These are phyloP conservation scores for Rhizomucor miehei DNA, from an alignment of 371 early-diverging fungal genomes.

Conservation along the genomic window DNA sequence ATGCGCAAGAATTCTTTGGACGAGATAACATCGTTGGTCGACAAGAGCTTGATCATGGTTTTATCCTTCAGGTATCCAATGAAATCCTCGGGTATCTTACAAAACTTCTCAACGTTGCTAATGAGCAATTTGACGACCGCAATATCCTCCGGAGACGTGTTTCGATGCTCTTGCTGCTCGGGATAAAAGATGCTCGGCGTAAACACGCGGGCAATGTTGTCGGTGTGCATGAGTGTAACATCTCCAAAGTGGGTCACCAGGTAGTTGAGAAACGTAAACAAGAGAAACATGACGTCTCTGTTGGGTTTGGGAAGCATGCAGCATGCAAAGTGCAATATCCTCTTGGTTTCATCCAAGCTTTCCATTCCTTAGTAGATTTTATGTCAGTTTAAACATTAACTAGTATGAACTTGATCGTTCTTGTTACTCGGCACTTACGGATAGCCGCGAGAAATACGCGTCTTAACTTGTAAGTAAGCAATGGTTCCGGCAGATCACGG, in stretches of 20 bases:
- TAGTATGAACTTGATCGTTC: background rate
- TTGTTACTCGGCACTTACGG: conserved; percentile 31
- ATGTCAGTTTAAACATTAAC: background rate
- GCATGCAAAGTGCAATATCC: conserved; percentile 72
- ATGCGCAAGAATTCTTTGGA: too few relatives aligned
- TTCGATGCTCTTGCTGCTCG: too few relatives aligned
- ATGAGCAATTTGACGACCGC: background rate
- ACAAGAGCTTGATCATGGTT: too few relatives aligned
- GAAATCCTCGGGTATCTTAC: too few relatives aligned
- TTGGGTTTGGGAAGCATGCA: conserved; percentile 88
- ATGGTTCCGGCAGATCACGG: conserved; percentile 94
- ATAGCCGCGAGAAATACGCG: conserved; percentile 70
- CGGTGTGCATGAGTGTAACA: conserved; percentile 84
- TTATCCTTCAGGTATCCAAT: too few relatives aligned
- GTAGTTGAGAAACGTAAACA: conserved; percentile 82
- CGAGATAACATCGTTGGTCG: too few relatives aligned
- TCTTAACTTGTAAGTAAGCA: conserved; percentile 85
- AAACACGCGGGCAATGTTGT: conserved; percentile 90
- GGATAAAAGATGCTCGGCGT: conserved; percentile 85
- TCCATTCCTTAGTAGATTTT: conserved; percentile 38
- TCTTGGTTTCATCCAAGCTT: conserved; percentile 40
- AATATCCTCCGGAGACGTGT: background rate
- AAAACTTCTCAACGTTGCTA: background rate
- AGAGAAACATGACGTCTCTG: conserved; percentile 84
- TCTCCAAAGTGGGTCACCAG: conserved; percentile 65